Base-by-base conservation (phyloP, 2,329 filamentous ascomycete genomes). In the Pyrenophora teres region DNA sequence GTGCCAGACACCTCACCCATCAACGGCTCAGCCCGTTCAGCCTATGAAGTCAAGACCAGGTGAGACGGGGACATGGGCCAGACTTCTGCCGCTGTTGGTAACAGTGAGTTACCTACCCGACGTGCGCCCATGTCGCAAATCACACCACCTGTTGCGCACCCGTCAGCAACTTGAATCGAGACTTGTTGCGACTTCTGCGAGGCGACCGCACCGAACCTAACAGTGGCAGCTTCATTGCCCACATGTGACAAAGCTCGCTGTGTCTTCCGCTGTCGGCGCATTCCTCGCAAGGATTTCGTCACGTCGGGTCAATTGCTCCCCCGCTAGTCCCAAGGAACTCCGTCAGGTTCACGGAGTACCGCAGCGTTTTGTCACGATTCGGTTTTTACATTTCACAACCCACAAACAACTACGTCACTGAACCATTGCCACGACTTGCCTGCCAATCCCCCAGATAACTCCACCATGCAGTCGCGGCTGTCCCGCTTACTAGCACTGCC, bases 41-140 rank as follows among this genome's bases (percentile, higher is more conserved):
- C 52, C 59, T 53, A 38, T 50, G 54, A 53, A 47, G 35, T 30
- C 25, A 52, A 57, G 44, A 40, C 51, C 6, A 25, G 23, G 23
- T 6, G 23, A 25, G 23, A 9, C 8, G 6, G 23, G 23, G 36
- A 55, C 19, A 30, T 35, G 21, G 37, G 49, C 19, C 16, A 35
- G 16, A 18, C 5, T 25, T 27, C n/a, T 40, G 25, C 35, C 23
- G 25, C 18, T 37, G 42, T 21, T 30, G 16, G 19, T 23, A 16
- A 15, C 19, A 21, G 19, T 21, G 12, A 49, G 21, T 21, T 35
- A 21, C 27, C 23, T 30, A 39, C 19, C 10, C 15, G 23, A 9
- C 23, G 7, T 15, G 15, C 23, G 23, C 23, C 8, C 4, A 6
- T 25, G 4, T 25, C 23, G 23, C 9, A 45, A 13, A 38, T 48